Base-by-base conservation (phyloP, 352 stramenopile species). In the Pilasporangium apinafurcum region DNA sequence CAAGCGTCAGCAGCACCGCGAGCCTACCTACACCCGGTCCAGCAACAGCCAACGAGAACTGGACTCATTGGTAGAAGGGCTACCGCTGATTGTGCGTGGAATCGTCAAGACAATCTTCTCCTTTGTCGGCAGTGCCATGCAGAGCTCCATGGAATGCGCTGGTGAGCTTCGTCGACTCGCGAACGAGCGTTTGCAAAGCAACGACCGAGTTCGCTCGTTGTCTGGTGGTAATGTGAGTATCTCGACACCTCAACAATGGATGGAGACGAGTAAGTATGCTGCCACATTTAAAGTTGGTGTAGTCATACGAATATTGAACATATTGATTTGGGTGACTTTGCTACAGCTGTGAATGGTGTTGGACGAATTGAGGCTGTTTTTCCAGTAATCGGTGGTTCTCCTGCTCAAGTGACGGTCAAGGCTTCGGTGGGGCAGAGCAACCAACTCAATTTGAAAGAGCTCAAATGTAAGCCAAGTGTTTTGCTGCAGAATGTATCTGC, bases 41-140 rank as follows among this genome's bases (percentile, higher is more conserved):
- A n/a, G n/a, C n/a, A n/a, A n/a, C n/a, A 49, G 45, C 17, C 37
- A 60, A 44, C 48, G 68, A 31, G 72, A 84, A 28, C 28, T 88
- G 17, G 65, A 78, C 40, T 60, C 72, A 22, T 52, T 88, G 1
- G 55, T 84, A 16, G 54, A 83, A 22, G 70, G 65, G 0, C 44
- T 88, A 59, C 76, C 76, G 18, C 50, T 86, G 12, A 53, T 88
- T 16, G 70, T 83, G 29, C 61, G 70, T 20, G 70, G 68, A 0
- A 38, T 83, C 12, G 72, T 86, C 9, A 86, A 83, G 51, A 81
- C 65, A 9, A 47, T 84, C 32, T 81, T 88, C 44, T 78, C 69
- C 34, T 70, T 88, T 44, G 65, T 77, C 26, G 72, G 76, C 9
- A 54, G 59, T 14, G 65, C 62, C 5, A 78, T 88, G 68, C 59